Conservation (phyloP, 2,329 filamentous ascomycete genomes). For the Exophiala lecanii-corni region DNA sequence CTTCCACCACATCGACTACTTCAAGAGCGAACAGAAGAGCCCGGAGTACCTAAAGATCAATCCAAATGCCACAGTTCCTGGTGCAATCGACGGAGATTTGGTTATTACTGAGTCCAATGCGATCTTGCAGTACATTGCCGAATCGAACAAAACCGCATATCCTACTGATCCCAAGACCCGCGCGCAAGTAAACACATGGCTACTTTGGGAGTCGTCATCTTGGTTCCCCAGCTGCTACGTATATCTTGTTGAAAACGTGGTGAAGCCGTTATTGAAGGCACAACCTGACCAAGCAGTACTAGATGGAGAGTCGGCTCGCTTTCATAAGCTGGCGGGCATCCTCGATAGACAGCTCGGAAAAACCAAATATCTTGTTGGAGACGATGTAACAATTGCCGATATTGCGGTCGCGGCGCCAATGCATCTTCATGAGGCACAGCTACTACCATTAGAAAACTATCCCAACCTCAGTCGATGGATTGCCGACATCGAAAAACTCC, state of each 20-base stretch:
- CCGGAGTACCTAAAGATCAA: constrained; percentile 26
- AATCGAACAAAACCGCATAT: constrained; percentile 33
- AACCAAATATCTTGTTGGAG: constrained; percentile 36
- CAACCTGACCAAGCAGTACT: constrained; percentile 35
- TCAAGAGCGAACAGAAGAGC: constrained; percentile 38
- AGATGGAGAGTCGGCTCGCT: constrained; percentile 33
- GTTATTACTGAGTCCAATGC: constrained; percentile 41
- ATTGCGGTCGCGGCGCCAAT: constrained; percentile 39
- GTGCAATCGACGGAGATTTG: constrained; percentile 37
- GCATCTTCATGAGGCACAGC: constrained; percentile 34
- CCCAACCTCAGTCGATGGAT: constrained; percentile 37
- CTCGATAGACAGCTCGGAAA: constrained; percentile 36
- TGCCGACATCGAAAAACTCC: constrained; percentile 33
- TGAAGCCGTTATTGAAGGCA: constrained; percentile 36
- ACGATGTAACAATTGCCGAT: constrained; percentile 39
- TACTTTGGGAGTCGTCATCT: constrained; percentile 40
- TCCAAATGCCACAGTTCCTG: constrained; percentile 35
- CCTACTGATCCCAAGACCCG: constrained; percentile 38
- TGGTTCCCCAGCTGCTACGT: constrained; percentile 41
- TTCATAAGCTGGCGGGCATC: constrained; percentile 34
- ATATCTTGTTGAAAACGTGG: constrained; percentile 39
- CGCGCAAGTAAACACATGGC: constrained; percentile 38
- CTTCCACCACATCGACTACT: constrained; percentile 37
- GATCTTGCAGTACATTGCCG: constrained; percentile 40
- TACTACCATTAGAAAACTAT: constrained; percentile 38